These are phyloP conservation scores for Licmophora abbreviata DNA, from an alignment of 108 stramenopile genomes.

Conservation along the genomic window DNA sequence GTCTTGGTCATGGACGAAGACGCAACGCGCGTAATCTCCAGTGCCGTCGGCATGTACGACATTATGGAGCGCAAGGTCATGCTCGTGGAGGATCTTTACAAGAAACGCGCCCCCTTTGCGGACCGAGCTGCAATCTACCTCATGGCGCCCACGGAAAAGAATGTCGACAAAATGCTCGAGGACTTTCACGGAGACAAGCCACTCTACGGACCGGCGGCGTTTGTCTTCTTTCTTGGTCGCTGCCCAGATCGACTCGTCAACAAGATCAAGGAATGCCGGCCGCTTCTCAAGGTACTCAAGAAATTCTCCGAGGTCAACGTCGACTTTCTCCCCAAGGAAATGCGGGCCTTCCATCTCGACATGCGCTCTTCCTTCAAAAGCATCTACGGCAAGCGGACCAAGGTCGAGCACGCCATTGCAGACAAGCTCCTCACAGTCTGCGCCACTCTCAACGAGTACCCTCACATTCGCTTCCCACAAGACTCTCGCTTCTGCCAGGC, in stretches of 20 bases:
- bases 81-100: constrained; percentile 78
- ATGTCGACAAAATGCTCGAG: constrained; percentile 51
- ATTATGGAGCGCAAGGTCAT: constrained; percentile 86
- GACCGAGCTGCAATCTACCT: constrained; percentile 92
- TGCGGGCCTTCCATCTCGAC: constrained; percentile 85
- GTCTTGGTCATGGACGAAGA: constrained; percentile 75
- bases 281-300: constrained; percentile 78
- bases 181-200: constrained; percentile 56
- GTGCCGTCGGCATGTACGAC: constrained; percentile 88
- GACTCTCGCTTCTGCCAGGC: constrained; percentile 46
- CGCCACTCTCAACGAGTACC: constrained; percentile 95
- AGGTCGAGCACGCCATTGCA: constrained; percentile 38
- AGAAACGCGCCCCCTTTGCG: constrained; percentile 88
- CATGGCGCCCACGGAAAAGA: constrained; percentile 68
- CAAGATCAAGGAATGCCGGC: constrained; percentile 76
- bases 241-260: constrained; percentile 58
- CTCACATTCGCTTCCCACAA: constrained; percentile 83
- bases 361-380: constrained; percentile 43
- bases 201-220: constrained; percentile 80
- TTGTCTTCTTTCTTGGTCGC: constrained; percentile 81
- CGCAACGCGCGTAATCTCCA: constrained; percentile 72
- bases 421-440: constrained; percentile 91
- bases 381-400: constrained; percentile 21
- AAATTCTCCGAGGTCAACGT: constrained; percentile 86
- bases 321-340: constrained; percentile 89